Evolutionary conservation across 2,329 filamentous ascomycete species (phyloP).

Genomic region (Colletotrichum sp.): DNA sequence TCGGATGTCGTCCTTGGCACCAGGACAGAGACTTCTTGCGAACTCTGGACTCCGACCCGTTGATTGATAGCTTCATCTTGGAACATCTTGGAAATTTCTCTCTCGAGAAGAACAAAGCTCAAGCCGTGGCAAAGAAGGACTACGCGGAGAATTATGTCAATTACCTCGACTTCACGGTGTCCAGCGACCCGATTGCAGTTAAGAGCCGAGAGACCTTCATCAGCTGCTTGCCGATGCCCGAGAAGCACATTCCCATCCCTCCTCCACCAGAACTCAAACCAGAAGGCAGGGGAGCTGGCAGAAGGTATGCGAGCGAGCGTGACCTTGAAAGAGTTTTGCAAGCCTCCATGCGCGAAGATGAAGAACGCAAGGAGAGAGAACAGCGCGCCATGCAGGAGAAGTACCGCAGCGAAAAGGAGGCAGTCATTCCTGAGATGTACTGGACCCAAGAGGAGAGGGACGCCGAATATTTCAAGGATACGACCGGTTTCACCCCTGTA

Average conservation of each 20-base stretch:
- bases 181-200: constrained; percentile 57
- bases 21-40: constrained; percentile 50
- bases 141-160: constrained; percentile 54
- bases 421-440: constrained; percentile 73
- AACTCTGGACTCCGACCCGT: constrained; percentile 42
- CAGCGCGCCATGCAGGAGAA: constrained; percentile 69
- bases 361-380: constrained; percentile 73
- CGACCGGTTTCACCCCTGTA: constrained; percentile 67
- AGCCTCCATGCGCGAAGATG: constrained; percentile 73
- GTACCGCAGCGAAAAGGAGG: constrained; percentile 78
- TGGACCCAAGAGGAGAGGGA: constrained; percentile 65
- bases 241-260: constrained; percentile 14
- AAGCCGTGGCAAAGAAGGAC: constrained; percentile 41
- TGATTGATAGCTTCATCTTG: constrained; percentile 51
- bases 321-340: constrained; percentile 76
- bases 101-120: constrained; percentile 38
- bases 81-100: constrained; percentile 48
- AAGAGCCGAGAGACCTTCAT: constrained; percentile 61
- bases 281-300: constrained; percentile 59
- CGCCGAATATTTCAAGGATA: constrained; percentile 67
- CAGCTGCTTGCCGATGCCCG: constrained; percentile 17
- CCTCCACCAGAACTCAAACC: constrained; percentile 57
- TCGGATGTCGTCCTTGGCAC: constrained; percentile 51
- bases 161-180: constrained; percentile 62
- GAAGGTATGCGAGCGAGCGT: constrained; percentile 72